Base-by-base conservation (phyloP, 139 green algal genomes). In the Trebouxia sp. region DNA sequence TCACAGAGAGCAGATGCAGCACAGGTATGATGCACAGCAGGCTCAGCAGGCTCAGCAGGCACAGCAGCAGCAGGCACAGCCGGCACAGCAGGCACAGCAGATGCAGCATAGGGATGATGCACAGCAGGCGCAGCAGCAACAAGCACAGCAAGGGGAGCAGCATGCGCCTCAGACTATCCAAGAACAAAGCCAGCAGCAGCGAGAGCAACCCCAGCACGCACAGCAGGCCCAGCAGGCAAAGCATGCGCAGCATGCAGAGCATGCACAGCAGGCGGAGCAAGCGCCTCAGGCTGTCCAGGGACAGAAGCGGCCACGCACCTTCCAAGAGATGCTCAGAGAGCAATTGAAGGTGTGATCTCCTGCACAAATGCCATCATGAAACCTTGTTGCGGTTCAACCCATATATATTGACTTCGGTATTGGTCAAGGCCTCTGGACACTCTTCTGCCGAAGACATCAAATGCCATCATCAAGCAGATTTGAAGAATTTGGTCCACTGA, bases 271-370 rank as follows among this genome's bases (percentile, higher is more conserved):
- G 32, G 62, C 41, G 6, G 32, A 15, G 32, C 62, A 70, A n/a
- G n/a, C n/a, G 62, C 17, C 28, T 26, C 47, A 14, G 20, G 4
- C 47, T 53, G 14, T 26, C 14, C 47, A 14, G 15, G 47, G 20
- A 17, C 47, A 53, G 47, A 14, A 17, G 47, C 47, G 20, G n/a
- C n/a, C 11, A 3, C 22, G 35, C 9, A 65, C 62, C 14, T 72
- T 72, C 14, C 62, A 45, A 22, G 62, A 72, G 35, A 72, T 72
- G 35, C 62, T 72, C 32, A 32, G 62, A 14, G 14, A 72, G 62
- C 62, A 72, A 24, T 26, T 72, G 9, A 32, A 72, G 62, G 62
- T 45, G 6, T 41, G 62, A 7, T 22, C n/a, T n/a, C n/a, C n/a
- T n/a, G n/a, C n/a, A n/a, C n/a, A n/a, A n/a, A n/a, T n/a, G n/a